Conservation (phyloP, 2,329 filamentous ascomycete species). For the Cordyceps fumosorosea region DNA sequence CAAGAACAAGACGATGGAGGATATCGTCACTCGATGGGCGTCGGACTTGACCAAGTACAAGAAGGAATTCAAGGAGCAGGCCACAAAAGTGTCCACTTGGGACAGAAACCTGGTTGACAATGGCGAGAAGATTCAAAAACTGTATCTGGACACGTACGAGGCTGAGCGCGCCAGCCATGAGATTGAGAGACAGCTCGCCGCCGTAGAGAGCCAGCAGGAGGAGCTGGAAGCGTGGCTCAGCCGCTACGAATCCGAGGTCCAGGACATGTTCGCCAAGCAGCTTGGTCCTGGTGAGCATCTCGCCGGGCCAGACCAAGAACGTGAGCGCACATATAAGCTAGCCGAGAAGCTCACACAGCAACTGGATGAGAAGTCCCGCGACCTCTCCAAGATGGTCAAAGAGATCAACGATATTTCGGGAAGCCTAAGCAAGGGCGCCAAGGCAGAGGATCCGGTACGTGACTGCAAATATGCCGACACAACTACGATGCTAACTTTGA, state of each 20-base stretch:
- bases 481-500: conserved; percentile 20
- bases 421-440: conserved; percentile 80
- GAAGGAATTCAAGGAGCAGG: conserved; percentile 90
- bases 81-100: conserved; percentile 81
- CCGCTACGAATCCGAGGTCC: conserved; percentile 85
- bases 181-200: conserved; percentile 83
- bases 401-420: conserved; percentile 94
- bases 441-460: conserved; percentile 80
- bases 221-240: conserved; percentile 86
- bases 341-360: conserved; percentile 89
- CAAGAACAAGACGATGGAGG: conserved; percentile 98
- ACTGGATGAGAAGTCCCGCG: conserved; percentile 88
- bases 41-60: conserved; percentile 93
- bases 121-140: conserved; percentile 86
- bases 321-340: conserved; percentile 91
- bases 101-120: conserved; percentile 90
- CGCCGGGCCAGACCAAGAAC: conserved; percentile 86
- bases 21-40: conserved; percentile 96
- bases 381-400: conserved; percentile 92
- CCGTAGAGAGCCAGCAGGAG: conserved; percentile 87
- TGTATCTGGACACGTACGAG: conserved; percentile 88
- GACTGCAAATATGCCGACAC: conserved; percentile 14
- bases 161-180: conserved; percentile 89
- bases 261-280: conserved; percentile 77
- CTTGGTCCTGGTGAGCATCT: conserved; percentile 69